These are phyloP conservation scores for Elaphomyces granulatus DNA, from an alignment of 495 filamentous ascomycete species.

Conservation along the genomic window DNA sequence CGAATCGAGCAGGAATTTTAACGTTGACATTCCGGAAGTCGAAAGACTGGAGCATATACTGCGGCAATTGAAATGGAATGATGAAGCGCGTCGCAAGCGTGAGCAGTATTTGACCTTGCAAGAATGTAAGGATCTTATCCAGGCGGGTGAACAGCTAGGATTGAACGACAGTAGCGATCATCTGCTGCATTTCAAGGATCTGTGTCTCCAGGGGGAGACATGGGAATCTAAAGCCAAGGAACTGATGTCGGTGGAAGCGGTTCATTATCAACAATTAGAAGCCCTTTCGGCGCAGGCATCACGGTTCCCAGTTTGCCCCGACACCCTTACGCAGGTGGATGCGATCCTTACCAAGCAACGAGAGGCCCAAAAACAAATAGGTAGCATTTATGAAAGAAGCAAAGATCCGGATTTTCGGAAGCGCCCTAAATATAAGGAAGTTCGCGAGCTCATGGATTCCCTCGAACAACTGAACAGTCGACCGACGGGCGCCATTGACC, in stretches of 20 bases:
- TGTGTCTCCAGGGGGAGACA: constrained; percentile 57
- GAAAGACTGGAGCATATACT: constrained; percentile 68
- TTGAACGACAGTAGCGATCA: constrained; percentile 68
- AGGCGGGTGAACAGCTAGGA: constrained; percentile 56
- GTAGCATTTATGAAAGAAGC: constrained; percentile 62
- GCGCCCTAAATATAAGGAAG: constrained; percentile 80
- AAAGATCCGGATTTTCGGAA: constrained; percentile 59
- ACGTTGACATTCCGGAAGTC: constrained; percentile 89
- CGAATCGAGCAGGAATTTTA: constrained; percentile 75
- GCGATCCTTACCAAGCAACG: constrained; percentile 92
- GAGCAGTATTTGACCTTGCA: constrained; percentile 49
- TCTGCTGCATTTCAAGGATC: constrained; percentile 57
- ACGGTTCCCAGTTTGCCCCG: constrained; percentile 62
- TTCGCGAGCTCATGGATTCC: constrained; percentile 75
- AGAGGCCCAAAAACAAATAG: constrained; percentile 78
- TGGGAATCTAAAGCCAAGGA: constrained; percentile 95
- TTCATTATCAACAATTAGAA: constrained; percentile 90
- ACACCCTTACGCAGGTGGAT: constrained; percentile 73
- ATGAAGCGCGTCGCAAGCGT: constrained; percentile 53
- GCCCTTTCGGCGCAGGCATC: constrained; percentile 68
- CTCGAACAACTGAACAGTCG: constrained; percentile 82
- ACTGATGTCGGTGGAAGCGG: constrained; percentile 72
- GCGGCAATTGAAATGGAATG: constrained; percentile 79
- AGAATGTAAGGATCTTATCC: constrained; percentile 65
- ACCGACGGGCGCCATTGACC: constrained; percentile 74